These are phyloP conservation scores for Scedosporium aurantiacum DNA, from an alignment of 2,329 filamentous ascomycete genomes.

Conservation along the genomic window DNA sequence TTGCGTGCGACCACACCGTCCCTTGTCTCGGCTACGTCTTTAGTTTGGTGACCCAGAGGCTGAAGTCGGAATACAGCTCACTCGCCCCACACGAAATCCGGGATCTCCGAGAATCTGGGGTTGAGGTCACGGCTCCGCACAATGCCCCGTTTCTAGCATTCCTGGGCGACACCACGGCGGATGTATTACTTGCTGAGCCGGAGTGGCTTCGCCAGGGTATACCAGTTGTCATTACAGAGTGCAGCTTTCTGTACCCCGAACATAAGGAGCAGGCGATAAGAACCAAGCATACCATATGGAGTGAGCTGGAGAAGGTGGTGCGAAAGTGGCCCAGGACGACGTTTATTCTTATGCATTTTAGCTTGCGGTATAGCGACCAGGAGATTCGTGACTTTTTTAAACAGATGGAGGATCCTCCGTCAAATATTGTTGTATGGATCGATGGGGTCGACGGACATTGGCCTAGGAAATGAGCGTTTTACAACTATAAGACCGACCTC, in stretches of 20 bases:
- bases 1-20: constrained; percentile 34
- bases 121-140: constrained; percentile 27
- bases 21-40: constrained; percentile 38
- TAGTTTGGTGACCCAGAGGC: constrained; percentile 23
- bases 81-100: constrained; percentile 26
- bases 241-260: constrained; percentile 33
- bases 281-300: constrained; percentile 37
- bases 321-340: constrained; percentile 29
- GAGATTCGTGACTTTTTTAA: constrained; percentile 30
- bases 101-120: constrained; percentile 24
- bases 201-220: constrained; percentile 27
- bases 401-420: constrained; percentile 24
- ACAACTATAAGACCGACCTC: no score
- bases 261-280: constrained; percentile 31
- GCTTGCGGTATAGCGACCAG: constrained; percentile 30
- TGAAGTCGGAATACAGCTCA: constrained; percentile 25
- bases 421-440: constrained; percentile 36
- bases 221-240: constrained; percentile 37
- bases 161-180: constrained; percentile 33
- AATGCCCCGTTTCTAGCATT: constrained; percentile 33
- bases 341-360: constrained; percentile 37
- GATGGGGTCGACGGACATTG: constrained; percentile 18
- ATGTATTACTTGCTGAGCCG: constrained; percentile 26
- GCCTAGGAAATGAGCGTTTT: no score
- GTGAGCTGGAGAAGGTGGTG: constrained; percentile 31